phyloP scores from a whole-genome alignment of 257 asterid genomes.

The Capsicum pubescens region DNA sequence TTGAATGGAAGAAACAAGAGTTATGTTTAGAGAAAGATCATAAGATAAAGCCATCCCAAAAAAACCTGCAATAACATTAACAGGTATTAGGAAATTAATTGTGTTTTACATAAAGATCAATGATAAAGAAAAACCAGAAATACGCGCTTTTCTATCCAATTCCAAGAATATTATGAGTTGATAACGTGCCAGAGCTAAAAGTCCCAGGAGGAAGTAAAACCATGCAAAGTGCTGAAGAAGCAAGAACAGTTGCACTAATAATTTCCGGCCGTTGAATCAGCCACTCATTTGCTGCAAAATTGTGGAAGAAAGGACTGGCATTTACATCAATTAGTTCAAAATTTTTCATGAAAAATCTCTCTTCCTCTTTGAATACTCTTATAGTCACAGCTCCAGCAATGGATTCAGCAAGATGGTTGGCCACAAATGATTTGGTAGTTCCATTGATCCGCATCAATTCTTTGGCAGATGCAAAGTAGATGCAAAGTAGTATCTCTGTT shows the following conservation, averaged over 20 bases:
- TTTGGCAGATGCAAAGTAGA: slow-evolving; percentile 78
- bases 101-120: slow-evolving; percentile 6
- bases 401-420: slow-evolving; percentile 88
- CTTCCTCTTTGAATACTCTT: slow-evolving; percentile 73
- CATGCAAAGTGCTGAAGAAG: slow-evolving; percentile 55
- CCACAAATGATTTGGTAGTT: slow-evolving; percentile 81
- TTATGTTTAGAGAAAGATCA: slow-evolving; percentile 73
- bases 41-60: slow-evolving; percentile 89
- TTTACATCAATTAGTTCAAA: slow-evolving; percentile 76
- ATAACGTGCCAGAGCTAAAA: slow-evolving; percentile 36
- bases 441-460: slow-evolving; percentile 84
- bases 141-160: slow-evolving; percentile 65
- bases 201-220: slow-evolving; percentile 26
- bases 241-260: slow-evolving; percentile 51
- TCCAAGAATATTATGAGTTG: slow-evolving; percentile 63
- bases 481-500: slow-evolving; percentile 79
- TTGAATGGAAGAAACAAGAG: slow-evolving; percentile 78
- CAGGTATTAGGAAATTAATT: not conserved
- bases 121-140: not conserved
- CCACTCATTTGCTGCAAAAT: slow-evolving; percentile 87
- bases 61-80: slow-evolving; percentile 55
- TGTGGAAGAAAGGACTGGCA: slow-evolving; percentile 76
- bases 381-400: slow-evolving; percentile 80
- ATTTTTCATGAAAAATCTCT: slow-evolving; percentile 60
- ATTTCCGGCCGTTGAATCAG: slow-evolving; percentile 74